Base-by-base conservation (phyloP, 2,329 filamentous ascomycete genomes). In the Rasamsonia emersonii region DNA sequence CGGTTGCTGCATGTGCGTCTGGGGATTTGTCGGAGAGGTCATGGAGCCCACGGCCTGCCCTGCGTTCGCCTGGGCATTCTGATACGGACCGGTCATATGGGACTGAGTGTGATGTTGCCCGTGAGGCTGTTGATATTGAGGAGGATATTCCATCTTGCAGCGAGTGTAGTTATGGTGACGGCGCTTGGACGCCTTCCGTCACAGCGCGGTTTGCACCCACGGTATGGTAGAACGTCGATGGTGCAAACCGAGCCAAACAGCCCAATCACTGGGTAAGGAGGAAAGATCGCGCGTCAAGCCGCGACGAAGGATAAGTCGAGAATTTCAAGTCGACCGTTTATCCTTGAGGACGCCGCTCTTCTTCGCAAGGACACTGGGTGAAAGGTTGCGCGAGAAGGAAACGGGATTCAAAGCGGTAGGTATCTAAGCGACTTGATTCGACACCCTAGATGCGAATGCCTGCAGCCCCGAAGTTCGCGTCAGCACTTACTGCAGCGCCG, bases 21-120 rank as follows among this genome's bases (percentile, higher is more conserved):
- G 77, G 47, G 77, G 73, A 53, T 76, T 82, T 44, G 80, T 78
- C 28, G 82, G 81, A 18, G 82, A 86, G 20, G 81, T 77, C 63
- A 86, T 82, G 20, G 68, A 64, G 18, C 59, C 61, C 18, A 59
- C 56, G 14, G 59, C 46, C 9, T 62, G 46, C 36, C 63, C 65
- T 14, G 64, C 50, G 40, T 62, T 66, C 40, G 59, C 62, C 54
- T 75, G 63, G 62, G 74, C 71, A 50, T 70, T 75, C 46, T 77
- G 70, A 60, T 82, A 82, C 50, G 74, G 70, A 47, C 71, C 64
- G 39, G 71, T 61, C 45, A 75, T 68, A 49, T 75, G 72, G 37
- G 68, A 64, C 41, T 68, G 60, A 30, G 66, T 67, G 56, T 80
- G 77, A 38, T 80, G 78, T 59, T 79, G 77, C 58, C 55, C 61